Base-by-base conservation (phyloP, 2,329 filamentous ascomycete genomes). In the Nigrospora oryzae region DNA sequence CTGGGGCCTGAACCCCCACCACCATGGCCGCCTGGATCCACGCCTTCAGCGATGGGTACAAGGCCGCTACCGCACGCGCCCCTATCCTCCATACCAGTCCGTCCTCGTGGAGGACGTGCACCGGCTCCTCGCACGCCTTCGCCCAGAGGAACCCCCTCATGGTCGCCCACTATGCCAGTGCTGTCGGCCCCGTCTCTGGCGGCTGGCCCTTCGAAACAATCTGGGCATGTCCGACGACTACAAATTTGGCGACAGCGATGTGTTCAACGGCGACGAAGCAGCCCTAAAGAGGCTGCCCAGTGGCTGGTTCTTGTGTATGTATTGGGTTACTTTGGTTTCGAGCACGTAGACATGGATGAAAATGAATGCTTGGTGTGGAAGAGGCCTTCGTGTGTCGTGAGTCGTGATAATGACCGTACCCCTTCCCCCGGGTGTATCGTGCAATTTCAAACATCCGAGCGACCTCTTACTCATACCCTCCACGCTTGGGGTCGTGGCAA, bases 31-130 rank as follows among this genome's bases (percentile, higher is more conserved):
- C 62, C 15, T 79, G 74, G 74, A 71, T 79, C 59, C 55, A 62
- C 46, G 68, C 71, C 49, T 79, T 79, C 56, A 68, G 70, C 47
- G 60, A 74, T 40, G 69, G 66, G 6, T 79, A 79, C 52, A 62
- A 73, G 44, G 40, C 51, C 37, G 59, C 55, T 30, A 74, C 71
- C 4, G 63, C 65, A 2, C 63, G 70, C 0, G 74, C 71, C 45
- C 75, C 75, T 1, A 61, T 79, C 52, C 64, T 80, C 38, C 78
- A 77, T 53, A 71, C 69, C 34, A 73, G 66, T 33, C 66, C 70
- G 11, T 66, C 67, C 48, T 79, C 74, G 75, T 79, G 75, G 75
- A 60, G 56, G 11, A 57, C 58, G 28, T 79, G 75, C 58, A 77
- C 74, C 1, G 74, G 73, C 11, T 69, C 70, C 55, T 70, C 63